Conservation (phyloP, 768 basidiomycete species). For the Fomitopsis pulvina region DNA sequence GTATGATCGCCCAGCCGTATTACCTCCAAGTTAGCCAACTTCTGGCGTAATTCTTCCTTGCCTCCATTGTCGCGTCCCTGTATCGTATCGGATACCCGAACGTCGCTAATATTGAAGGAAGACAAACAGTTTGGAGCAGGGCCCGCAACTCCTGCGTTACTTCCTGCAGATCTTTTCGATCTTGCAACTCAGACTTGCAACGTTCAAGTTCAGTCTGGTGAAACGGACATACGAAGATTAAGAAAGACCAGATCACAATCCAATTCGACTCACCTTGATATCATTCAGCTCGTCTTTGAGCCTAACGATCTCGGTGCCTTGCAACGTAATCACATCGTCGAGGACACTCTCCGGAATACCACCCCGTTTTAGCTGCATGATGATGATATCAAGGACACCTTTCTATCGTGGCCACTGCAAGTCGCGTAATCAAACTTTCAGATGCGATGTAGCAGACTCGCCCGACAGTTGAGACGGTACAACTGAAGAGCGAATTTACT, state of each 20-base stretch:
- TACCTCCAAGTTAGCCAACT: not conserved
- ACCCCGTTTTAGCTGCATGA: not conserved
- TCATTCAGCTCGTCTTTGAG: not conserved
- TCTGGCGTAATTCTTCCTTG: not conserved
- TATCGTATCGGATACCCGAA: too few relatives aligned
- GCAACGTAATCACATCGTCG: not conserved
- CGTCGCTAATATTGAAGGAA: not conserved
- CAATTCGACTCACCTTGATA: not conserved
- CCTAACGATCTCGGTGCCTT: not conserved
- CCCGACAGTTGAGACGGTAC: conserved; percentile 1
- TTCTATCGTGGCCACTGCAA: too few relatives aligned
- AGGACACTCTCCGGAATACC: not conserved
- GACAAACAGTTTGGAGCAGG: not conserved
- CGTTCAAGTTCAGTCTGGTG: not conserved
- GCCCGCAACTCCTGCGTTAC: not conserved
- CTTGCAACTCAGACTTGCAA: not conserved
- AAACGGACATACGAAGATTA: not conserved
- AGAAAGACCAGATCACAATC: too few relatives aligned
- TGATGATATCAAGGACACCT: too few relatives aligned
- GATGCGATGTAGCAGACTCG: conserved; percentile 1
- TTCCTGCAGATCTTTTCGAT: not conserved
- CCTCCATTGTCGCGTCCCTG: not conserved
- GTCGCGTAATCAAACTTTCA: not conserved
- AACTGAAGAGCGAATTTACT: conserved; percentile 3
- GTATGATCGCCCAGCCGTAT: too few relatives aligned